Evolutionary conservation across 345 rosid species (phyloP).

Genomic region (Lepidium africanum): DNA sequence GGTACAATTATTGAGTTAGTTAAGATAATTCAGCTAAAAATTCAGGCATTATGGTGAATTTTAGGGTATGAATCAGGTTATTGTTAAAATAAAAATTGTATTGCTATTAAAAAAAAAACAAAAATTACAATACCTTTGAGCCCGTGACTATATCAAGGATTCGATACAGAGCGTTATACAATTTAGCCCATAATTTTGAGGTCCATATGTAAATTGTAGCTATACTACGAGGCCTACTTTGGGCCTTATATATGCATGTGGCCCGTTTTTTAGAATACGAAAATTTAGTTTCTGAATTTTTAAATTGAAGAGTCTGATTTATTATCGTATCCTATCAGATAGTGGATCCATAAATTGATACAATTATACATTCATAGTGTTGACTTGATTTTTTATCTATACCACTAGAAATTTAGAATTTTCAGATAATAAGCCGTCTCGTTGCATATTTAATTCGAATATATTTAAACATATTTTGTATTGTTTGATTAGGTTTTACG

Average conservation of each 20-base stretch:
- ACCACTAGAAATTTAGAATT: neutral
- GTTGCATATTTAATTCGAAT: neutral
- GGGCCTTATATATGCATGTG: neutral
- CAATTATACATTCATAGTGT: neutral
- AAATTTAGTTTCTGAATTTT: neutral
- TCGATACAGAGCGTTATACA: neutral
- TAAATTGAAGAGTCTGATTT: neutral
- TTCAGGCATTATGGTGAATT: too few relatives aligned
- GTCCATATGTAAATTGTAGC: neutral
- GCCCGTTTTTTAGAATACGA: neutral
- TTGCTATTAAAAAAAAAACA: too few relatives aligned
- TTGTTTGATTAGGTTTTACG: too few relatives aligned
- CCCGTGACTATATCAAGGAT: neutral
- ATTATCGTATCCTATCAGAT: neutral
- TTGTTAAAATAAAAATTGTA: too few relatives aligned
- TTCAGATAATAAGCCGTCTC: conserved; percentile 8
- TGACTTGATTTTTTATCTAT: conserved; percentile 7
- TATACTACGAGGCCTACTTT: neutral
- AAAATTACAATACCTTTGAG: neutral
- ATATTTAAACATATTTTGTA: neutral
- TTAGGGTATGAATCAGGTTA: too few relatives aligned
- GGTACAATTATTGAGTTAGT: too few relatives aligned
- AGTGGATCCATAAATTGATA: neutral
- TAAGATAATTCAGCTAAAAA: too few relatives aligned
- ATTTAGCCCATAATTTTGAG: neutral